Conservation (phyloP, 345 rosid genomes). For the Nasturtium officinale region DNA sequence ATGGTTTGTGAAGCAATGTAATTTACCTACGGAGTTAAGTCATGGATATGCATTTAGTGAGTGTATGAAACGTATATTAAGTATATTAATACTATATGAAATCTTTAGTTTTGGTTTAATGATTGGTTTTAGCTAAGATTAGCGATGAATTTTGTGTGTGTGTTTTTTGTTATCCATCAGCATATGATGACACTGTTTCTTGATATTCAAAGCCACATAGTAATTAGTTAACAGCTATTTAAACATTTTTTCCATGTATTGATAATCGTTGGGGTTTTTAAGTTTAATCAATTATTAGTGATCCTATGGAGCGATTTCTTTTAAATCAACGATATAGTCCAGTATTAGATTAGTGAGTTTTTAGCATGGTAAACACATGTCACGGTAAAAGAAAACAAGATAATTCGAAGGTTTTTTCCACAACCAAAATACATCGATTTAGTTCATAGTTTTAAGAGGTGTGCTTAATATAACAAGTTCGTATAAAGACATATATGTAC, state of each 20-base stretch:
- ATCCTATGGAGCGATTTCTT: not conserved
- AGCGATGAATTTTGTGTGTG: not conserved
- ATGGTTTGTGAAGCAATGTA: conserved; percentile 39
- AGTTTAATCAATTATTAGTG: not conserved
- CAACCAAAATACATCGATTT: not conserved
- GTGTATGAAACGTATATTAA: conserved; percentile 12
- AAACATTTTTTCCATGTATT: not conserved
- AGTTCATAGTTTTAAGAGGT: not conserved
- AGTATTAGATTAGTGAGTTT: conserved; percentile 6
- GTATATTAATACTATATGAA: not conserved
- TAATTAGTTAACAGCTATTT: not conserved
- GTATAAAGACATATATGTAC: not conserved
- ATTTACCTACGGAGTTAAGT: conserved; percentile 25
- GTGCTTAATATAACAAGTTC: not conserved
- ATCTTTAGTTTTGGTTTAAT: not conserved
- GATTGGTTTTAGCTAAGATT: conserved; percentile 6
- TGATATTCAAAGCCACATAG: not conserved
- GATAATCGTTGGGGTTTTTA: not conserved
- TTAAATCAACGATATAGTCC: no score
- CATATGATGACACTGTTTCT: conserved; percentile 18
- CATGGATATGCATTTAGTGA: conserved; percentile 24
- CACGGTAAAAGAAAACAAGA: not conserved
- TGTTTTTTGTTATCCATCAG: not conserved
- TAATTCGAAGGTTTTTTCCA: not conserved
- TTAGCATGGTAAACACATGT: not conserved